These are phyloP conservation scores for Golubevia pallescens DNA, from an alignment of 1,284 basidiomycete genomes.

Conservation along the genomic window DNA sequence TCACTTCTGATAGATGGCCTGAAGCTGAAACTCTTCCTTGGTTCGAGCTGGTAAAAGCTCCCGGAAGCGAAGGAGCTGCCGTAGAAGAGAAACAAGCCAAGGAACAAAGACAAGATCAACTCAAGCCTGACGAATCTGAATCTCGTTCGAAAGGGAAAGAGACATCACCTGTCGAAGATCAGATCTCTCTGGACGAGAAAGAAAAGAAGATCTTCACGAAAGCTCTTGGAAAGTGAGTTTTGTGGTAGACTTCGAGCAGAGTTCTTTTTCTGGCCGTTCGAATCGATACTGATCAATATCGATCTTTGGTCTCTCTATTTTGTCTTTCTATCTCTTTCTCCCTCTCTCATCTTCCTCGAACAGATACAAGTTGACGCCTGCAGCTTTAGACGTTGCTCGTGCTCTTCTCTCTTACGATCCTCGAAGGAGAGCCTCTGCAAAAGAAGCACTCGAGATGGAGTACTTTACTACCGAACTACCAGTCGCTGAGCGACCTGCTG, in stretches of 20 bases:
- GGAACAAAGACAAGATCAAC: not conserved
- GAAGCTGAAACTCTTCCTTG: constrained; percentile 42
- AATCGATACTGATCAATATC: no score
- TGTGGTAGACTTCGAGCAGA: no score
- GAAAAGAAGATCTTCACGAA: not conserved
- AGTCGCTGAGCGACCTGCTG: constrained; percentile 74
- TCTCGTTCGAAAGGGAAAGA: not conserved
- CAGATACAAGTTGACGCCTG: constrained; percentile 56
- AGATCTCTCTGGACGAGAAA: not conserved
- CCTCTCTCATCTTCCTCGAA: not conserved
- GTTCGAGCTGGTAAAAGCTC: constrained; percentile 45
- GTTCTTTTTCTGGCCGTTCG: no score
- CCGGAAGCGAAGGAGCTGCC: not conserved
- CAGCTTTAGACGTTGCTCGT: constrained; percentile 83
- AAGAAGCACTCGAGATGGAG: constrained; percentile 77
- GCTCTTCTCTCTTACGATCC: constrained; percentile 85
- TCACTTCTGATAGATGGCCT: constrained; percentile 30
- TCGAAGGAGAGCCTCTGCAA: constrained; percentile 75
- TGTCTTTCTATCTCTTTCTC: no score
- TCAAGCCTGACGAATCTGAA: not conserved
- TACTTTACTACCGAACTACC: constrained; percentile 87
- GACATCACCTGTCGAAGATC: not conserved
- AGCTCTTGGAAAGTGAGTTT: not conserved
- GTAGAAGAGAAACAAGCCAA: not conserved
- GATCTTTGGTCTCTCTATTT: not conserved